Percentiles rank a stretch among this genome's conserved stretches.
Evolutionary conservation across 2,329 filamentous ascomycete species (phyloP).

Genomic region (Neofusicoccum laricinum): DNA sequence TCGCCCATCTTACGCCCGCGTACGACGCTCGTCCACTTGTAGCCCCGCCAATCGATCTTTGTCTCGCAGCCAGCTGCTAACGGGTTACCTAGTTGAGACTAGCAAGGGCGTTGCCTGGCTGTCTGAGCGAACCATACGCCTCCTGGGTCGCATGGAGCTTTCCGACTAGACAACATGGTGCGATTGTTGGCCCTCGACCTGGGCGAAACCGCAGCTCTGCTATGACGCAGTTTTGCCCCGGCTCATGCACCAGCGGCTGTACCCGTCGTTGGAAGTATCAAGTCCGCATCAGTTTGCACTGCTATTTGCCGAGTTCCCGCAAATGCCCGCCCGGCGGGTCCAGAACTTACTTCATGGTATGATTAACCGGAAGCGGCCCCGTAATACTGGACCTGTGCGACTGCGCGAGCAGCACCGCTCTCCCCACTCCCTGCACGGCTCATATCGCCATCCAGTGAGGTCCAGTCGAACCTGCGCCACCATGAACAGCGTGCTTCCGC

Average conservation of each 20-base stretch:
- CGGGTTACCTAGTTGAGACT: background rate
- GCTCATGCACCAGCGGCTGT: background rate
- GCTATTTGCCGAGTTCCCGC: background rate
- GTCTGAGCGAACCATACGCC: background rate
- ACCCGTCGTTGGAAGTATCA: slow-evolving; percentile 5
- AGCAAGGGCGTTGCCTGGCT: background rate
- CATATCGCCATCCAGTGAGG: background rate
- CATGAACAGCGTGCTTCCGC: background rate
- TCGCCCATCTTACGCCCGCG: background rate
- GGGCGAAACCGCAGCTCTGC: background rate
- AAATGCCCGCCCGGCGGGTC: background rate
- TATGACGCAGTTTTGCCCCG: background rate
- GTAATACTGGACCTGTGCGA: background rate
- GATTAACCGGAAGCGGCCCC: background rate
- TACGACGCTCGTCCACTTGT: background rate
- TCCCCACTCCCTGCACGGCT: background rate
- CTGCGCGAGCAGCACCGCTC: background rate
- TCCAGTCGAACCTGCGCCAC: background rate
- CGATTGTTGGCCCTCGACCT: background rate
- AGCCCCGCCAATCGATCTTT: background rate
- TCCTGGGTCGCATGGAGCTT: background rate
- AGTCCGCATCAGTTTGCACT: background rate
- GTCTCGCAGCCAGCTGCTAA: background rate
- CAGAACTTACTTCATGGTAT: background rate
- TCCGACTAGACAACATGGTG: background rate